Conservation (phyloP, 495 filamentous ascomycete species). For the Bombardia bombarda region DNA sequence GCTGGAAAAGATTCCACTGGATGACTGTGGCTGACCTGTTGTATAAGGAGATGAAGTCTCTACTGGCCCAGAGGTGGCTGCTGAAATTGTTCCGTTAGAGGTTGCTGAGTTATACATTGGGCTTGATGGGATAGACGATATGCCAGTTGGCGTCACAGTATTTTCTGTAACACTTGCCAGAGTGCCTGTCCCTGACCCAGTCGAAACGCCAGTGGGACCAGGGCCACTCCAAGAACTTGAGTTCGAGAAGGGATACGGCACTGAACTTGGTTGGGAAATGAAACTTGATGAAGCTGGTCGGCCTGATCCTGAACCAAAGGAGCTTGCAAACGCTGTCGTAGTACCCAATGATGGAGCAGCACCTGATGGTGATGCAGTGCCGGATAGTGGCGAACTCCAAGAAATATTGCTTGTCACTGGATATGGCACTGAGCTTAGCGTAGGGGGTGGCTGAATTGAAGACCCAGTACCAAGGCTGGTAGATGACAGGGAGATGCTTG, state of each 20-base stretch:
- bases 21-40: neutral
- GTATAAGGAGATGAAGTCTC: neutral
- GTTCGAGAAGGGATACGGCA: slow-evolving; percentile 20
- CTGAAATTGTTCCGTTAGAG: neutral
- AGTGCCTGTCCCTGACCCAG: slow-evolving; percentile 1
- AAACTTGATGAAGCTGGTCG: neutral
- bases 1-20: slow-evolving; percentile 1
- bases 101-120: neutral
- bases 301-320: slow-evolving; percentile 2
- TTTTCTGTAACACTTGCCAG: neutral
- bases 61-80: neutral
- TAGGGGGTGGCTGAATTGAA: neutral
- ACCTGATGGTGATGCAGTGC: slow-evolving; percentile 10
- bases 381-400: neutral
- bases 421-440: slow-evolving; percentile 13
- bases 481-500: neutral
- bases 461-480: neutral
- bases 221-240: slow-evolving; percentile 7
- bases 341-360: too few relatives aligned
- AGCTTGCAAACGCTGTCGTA: too few relatives aligned
- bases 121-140: neutral
- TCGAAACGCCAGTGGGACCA: slow-evolving; percentile 11
- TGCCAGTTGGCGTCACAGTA: neutral
- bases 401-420: slow-evolving; percentile 15
- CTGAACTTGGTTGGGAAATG: slow-evolving; percentile 10